These are phyloP conservation scores for Diaporthe australafricana DNA, from an alignment of 2,329 filamentous ascomycete species.

Conservation along the genomic window DNA sequence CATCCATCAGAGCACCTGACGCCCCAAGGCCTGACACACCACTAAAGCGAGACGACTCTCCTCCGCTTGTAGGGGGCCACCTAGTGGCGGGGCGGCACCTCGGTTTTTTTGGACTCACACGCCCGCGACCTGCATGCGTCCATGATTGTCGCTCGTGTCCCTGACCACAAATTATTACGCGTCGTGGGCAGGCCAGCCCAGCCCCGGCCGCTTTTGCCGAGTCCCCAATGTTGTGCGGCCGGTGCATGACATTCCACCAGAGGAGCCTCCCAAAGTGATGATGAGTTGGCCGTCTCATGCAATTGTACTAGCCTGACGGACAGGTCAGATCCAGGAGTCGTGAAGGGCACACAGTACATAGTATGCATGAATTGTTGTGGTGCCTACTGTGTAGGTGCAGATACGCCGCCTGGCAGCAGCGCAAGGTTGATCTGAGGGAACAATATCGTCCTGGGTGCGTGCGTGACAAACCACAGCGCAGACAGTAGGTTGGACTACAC, in stretches of 20 bases:
- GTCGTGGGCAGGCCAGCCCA: slow-evolving; percentile 24
- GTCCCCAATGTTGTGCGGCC: slow-evolving; percentile 5
- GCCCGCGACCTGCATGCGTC: slow-evolving; percentile 26
- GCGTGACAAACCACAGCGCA: slow-evolving; percentile 1
- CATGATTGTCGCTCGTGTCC: slow-evolving; percentile 30
- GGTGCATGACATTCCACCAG: slow-evolving; percentile 1
- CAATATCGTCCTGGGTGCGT: not conserved
- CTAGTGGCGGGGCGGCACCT: slow-evolving; percentile 25
- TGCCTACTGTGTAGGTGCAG: not conserved
- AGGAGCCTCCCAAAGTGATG: not conserved
- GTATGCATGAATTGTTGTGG: not conserved
- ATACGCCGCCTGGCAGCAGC: not conserved
- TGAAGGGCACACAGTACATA: not conserved
- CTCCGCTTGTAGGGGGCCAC: slow-evolving; percentile 2
- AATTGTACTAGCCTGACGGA: slow-evolving; percentile 9
- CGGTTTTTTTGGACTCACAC: slow-evolving; percentile 8
- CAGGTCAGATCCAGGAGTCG: slow-evolving; percentile 2
- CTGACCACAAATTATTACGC: slow-evolving; percentile 34
- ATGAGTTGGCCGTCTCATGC: slow-evolving; percentile 19
- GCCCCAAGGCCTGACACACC: slow-evolving; percentile 27
- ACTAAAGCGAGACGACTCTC: slow-evolving; percentile 28
- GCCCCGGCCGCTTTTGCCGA: slow-evolving; percentile 24
- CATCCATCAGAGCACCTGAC: slow-evolving; percentile 35
- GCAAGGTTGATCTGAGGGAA: slow-evolving; percentile 8
- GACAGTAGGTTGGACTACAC: not conserved